Percentiles rank a stretch among this genome's conserved stretches.
Conservation (phyloP, 2,329 filamentous ascomycete species). For the Mollisiaceae sp. region DNA sequence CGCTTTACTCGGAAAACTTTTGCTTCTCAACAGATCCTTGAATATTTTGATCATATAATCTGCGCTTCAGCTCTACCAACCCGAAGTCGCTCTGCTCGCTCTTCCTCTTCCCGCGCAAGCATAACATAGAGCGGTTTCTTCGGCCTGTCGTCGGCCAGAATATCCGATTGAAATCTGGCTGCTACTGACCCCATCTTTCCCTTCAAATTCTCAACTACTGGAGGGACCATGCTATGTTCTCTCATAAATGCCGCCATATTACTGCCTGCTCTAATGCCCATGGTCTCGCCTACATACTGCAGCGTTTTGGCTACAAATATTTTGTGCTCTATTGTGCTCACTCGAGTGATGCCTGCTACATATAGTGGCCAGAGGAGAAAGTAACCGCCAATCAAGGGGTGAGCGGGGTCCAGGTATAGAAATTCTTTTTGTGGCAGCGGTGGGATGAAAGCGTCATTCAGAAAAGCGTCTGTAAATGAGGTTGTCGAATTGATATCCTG, state of each 20-base stretch:
- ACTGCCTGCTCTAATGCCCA: slow-evolving; percentile 61
- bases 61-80: neutral
- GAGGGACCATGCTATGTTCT: neutral
- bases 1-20: too few species aligned
- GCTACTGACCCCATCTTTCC: neutral
- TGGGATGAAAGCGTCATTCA: neutral
- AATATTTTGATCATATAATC: neutral
- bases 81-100: neutral
- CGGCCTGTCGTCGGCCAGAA: neutral
- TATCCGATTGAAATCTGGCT: neutral
- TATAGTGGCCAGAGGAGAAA: slow-evolving; percentile 34
- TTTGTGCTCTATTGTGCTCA: slow-evolving; percentile 1
- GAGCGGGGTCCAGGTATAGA: slow-evolving; percentile 4
- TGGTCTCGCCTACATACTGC: slow-evolving; percentile 55
- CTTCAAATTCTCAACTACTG: neutral
- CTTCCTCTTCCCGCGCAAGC: slow-evolving; percentile 9
- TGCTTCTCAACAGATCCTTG: too few species aligned
- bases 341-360: slow-evolving; percentile 21
- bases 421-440: neutral
- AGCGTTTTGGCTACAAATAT: slow-evolving; percentile 43
- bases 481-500: neutral
- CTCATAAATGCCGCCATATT: slow-evolving; percentile 48
- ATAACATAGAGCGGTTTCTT: neutral
- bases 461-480: neutral
- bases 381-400: slow-evolving; percentile 26